Base-by-base conservation (phyloP, 345 rosid species). In the Cochlearia excelsa region DNA sequence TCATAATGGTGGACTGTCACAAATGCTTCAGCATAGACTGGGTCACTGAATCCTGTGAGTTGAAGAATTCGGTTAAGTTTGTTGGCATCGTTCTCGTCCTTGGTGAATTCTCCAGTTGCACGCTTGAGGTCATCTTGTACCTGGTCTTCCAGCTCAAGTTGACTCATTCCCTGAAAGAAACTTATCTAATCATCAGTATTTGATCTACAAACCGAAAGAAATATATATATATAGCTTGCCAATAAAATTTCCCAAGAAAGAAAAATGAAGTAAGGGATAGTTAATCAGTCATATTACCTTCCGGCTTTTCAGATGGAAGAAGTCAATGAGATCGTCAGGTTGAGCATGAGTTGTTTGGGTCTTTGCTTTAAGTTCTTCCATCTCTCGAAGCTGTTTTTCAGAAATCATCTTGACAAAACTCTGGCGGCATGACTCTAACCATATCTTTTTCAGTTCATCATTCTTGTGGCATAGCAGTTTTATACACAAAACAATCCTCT, bases 41-140 rank as follows among this genome's bases (percentile, higher is more conserved):
- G 94, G 67, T 90, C 96, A 16, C 97, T 90, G 68, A 90, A 90
- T 54, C 97, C 96, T 50, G 97, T 90, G 49, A 90, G 94, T 65
- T 90, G 97, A 68, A 87, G 91, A 72, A 90, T 84, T 51, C 94
- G 96, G 71, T 87, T 90, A 51, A 90, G 91, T 67, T 84, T 87
- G 70, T 90, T 87, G 46, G 94, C 87, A 71, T 87, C 96, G 63
- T 90, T 87, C 9, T 81, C 94, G 59, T 87, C 97, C 54, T 84
- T 85, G 52, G 83, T 76, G 73, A 90, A 90, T 74, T 90, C 97
- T 46, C 97, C 96, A 6, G 97, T 90, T 34, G 97, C 97, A 30
- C 97, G 94, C 59, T 90, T 90, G 43, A 90, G 72, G 80, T 90
- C 97, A 62, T 87, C 97, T 75, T 90, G 96, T 61, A 90, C 96